These are phyloP conservation scores for Epichloe gansuensis DNA, from an alignment of 2,329 filamentous ascomycete genomes.

Conservation along the genomic window DNA sequence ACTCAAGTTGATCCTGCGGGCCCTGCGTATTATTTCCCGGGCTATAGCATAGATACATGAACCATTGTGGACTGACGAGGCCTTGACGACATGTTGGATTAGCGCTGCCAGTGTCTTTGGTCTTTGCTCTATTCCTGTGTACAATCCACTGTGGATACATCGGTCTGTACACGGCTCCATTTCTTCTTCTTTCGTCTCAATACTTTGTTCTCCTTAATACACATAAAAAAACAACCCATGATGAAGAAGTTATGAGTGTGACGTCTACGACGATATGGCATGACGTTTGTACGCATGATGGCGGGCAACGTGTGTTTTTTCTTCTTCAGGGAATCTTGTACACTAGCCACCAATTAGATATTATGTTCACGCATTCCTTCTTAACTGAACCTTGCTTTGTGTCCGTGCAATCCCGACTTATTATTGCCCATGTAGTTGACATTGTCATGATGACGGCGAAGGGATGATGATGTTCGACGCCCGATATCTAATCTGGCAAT, in stretches of 20 bases:
- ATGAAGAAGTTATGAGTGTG: slow-evolving; percentile 1
- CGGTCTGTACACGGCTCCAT: not conserved
- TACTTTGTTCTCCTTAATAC: not conserved
- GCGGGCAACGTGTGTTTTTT: not conserved
- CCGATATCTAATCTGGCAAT: too few relatives aligned
- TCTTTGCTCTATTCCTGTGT: not conserved
- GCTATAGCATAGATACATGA: not conserved
- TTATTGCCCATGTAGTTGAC: too few relatives aligned
- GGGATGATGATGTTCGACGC: too few relatives aligned
- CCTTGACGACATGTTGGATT: not conserved
- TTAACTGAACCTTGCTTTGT: too few relatives aligned
- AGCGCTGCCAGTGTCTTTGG: not conserved
- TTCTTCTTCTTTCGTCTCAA: not conserved
- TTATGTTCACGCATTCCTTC: not conserved
- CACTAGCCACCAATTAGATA: not conserved
- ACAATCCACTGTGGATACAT: not conserved
- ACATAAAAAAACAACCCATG: not conserved
- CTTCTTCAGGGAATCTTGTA: not conserved
- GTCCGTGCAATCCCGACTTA: too few relatives aligned
- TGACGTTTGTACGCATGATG: slow-evolving; percentile 3
- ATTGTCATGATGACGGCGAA: too few relatives aligned
- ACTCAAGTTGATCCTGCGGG: not conserved
- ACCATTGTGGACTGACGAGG: not conserved
- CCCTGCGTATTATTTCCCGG: not conserved
- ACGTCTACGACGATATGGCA: slow-evolving; percentile 2